Conservation (phyloP, 2,329 filamentous ascomycete species). For the Xylaria sp. region DNA sequence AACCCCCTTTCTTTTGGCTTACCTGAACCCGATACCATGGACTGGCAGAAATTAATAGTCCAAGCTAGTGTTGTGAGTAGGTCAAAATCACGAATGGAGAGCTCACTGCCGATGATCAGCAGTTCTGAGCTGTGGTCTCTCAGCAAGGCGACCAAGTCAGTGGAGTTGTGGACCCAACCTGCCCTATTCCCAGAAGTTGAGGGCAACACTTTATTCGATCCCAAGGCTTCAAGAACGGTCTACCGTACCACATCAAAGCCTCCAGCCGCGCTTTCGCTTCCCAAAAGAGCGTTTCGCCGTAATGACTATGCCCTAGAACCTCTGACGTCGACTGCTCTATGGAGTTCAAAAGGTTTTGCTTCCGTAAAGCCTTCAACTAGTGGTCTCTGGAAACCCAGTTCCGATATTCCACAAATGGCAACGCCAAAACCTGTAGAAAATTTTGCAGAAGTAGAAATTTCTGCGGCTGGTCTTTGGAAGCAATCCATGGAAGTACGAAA, state of each 20-base stretch:
- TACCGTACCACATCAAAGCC: constrained; percentile 23
- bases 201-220: constrained; percentile 7
- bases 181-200: background rate
- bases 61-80: constrained; percentile 6
- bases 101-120: constrained; percentile 9
- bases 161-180: constrained; percentile 19
- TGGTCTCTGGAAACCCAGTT: constrained; percentile 10
- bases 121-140: constrained; percentile 27
- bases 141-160: background rate
- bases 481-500: constrained; percentile 18
- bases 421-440: background rate
- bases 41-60: constrained; percentile 23
- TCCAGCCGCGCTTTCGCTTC: constrained; percentile 20
- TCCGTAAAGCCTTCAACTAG: background rate
- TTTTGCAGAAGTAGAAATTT: background rate
- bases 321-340: constrained; percentile 20
- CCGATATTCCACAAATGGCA: background rate
- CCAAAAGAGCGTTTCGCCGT: background rate
- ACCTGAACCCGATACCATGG: constrained; percentile 16
- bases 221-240: background rate
- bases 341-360: background rate
- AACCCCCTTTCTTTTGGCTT: constrained; percentile 9
- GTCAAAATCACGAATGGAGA: constrained; percentile 10
- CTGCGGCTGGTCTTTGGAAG: constrained; percentile 36
- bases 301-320: background rate